A percentile compares a stretch with the other conserved stretches of the same genome.
Conservation (phyloP, 2,329 filamentous ascomycete genomes). For the Metarhizium anisopliae region DNA sequence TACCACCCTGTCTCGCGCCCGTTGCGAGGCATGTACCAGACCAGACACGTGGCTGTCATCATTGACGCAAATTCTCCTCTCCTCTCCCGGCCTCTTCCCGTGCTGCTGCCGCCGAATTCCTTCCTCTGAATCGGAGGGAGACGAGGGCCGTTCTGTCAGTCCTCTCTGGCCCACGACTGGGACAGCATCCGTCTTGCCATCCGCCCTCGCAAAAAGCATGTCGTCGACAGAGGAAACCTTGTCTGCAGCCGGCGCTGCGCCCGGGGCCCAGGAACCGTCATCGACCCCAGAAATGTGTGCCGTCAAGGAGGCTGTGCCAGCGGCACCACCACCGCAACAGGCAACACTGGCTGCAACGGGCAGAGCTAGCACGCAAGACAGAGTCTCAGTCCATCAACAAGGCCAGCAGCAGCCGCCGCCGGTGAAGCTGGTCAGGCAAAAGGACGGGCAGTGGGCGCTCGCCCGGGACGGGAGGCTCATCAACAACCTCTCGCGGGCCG, state of each 20-base stretch:
- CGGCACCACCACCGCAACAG: background rate
- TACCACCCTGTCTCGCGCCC: no score
- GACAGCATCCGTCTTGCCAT: no score
- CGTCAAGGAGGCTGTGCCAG: constrained; percentile 6
- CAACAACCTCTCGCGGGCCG: constrained; percentile 21
- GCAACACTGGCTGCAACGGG: background rate
- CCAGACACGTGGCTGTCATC: background rate
- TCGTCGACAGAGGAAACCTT: background rate
- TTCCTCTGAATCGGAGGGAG: background rate
- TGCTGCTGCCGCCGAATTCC: background rate
- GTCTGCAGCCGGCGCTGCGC: background rate
- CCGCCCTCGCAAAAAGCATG: background rate
- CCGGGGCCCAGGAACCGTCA: constrained; percentile 1
- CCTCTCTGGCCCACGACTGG: background rate
- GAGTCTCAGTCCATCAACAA: no score
- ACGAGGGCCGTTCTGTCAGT: background rate
- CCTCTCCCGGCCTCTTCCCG: background rate
- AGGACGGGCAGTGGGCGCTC: constrained; percentile 6
- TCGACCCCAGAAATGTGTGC: background rate
- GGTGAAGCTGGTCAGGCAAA: constrained; percentile 9
- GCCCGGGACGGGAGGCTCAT: constrained; percentile 12
- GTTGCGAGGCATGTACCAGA: background rate
- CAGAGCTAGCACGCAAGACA: background rate
- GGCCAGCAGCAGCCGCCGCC: background rate
- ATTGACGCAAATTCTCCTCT: background rate